Percentiles rank a stretch among this genome's conserved stretches.
These are phyloP conservation scores for Nemania sp. DNA, from an alignment of 2,329 filamentous ascomycete genomes.

Conservation along the genomic window DNA sequence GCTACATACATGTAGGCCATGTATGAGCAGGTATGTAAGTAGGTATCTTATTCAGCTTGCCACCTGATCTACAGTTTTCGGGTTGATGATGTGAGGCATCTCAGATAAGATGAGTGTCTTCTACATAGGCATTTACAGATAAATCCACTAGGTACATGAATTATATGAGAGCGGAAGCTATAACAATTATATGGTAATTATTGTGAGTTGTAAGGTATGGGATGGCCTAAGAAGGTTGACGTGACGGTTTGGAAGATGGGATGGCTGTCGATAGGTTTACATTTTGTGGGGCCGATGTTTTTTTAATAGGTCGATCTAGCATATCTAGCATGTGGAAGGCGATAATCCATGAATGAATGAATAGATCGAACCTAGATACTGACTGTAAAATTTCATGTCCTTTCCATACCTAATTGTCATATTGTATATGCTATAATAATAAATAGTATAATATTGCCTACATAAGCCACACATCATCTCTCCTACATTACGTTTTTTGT, in stretches of 20 bases:
- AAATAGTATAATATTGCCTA: background rate
- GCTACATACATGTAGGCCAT: background rate
- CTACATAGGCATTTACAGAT: too few species aligned
- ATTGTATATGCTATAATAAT: background rate
- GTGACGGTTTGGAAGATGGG: too few species aligned
- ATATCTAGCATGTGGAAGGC: background rate
- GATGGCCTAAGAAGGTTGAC: background rate
- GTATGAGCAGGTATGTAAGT: too few species aligned
- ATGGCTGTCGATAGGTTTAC: too few species aligned
- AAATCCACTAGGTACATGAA: too few species aligned
- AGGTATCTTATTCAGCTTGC: background rate
- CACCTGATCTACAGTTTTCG: background rate
- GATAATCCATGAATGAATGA: background rate
- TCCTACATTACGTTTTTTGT: background rate
- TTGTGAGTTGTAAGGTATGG: too few species aligned
- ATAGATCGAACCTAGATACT: background rate
- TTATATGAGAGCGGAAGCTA: too few species aligned
- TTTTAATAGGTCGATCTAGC: background rate
- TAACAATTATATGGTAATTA: too few species aligned
- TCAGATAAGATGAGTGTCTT: background rate
- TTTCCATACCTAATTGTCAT: too few species aligned
- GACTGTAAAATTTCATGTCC: background rate
- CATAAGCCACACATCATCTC: background rate
- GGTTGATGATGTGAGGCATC: background rate
- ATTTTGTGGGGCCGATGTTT: background rate